Evolutionary conservation across 306 rosid genomes (phyloP), one percentile per base, ranked within the genome.

Genomic region (Coriaria nepalensis): DNA sequence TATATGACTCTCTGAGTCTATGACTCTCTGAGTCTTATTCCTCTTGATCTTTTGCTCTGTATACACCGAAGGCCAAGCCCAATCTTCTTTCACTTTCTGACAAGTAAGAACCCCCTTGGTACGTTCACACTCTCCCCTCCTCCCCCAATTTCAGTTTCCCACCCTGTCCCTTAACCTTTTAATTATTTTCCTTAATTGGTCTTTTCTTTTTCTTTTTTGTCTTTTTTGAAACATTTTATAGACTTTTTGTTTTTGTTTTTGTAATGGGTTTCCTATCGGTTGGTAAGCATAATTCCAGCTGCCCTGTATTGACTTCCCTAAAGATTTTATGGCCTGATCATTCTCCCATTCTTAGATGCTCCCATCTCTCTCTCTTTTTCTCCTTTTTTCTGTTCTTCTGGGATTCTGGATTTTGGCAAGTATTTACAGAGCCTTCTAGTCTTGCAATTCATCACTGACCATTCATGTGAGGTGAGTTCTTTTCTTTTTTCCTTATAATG

Each of bases 261-360:
- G 13, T 43, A 4, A 46, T 59, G 73, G 52, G 59, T 47, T 35
- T 55, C 33, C n/a, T n/a, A n/a, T 48, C 14, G 69, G 76, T 72
- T 77, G 78, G 65, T 76, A 64, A 65, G 55, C 78, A 54, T 47
- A 65, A 68, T 62, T 61, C 57, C 60, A 68, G 83, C 79, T 73
- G 83, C 76, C 68, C 14, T 12, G 40, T 57, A 36, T 60, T 61
- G 76, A 65, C 73, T 53, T 61, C 56, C 69, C 62, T 62, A 33
- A 45, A 71, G 66, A n/a, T n/a, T n/a, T 66, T 71, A 65, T 73
- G 79, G 68, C 37, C 35, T 29, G 67, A 74, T 71, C 62, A 62
- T 58, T 55, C 33, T 64, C n/a, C n/a, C n/a, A 43, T 66, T 49
- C 37, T 50, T 45, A 45, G 56, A 60, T 51, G 10, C 52, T 49